Percentiles rank a stretch among this genome's conserved stretches.
phyloP scores from a whole-genome alignment of 1,139 yeast species.

The Magnusiomyces fungicola region DNA sequence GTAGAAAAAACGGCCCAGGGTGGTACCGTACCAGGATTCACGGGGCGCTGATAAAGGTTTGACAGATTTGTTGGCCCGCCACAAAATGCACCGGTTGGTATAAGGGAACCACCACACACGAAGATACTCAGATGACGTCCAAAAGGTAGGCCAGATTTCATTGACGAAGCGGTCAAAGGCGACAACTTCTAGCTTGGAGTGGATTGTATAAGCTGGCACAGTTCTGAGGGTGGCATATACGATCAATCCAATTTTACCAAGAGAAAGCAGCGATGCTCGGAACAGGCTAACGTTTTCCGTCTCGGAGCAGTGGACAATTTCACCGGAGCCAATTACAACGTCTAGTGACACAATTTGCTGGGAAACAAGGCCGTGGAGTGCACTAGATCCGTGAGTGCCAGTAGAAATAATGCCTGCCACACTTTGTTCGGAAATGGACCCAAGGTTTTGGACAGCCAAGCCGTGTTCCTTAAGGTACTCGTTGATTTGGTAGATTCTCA shows the following conservation, averaged over 20 bases:
- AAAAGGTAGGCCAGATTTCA: constrained; percentile 53
- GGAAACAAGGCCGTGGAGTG: constrained; percentile 82
- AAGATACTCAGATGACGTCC: constrained; percentile 88
- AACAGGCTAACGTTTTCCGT: constrained; percentile 61
- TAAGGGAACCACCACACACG: constrained; percentile 99
- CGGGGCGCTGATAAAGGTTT: constrained; percentile 62
- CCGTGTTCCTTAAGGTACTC: constrained; percentile 53
- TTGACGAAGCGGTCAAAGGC: constrained; percentile 57
- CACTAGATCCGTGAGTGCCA: constrained; percentile 95
- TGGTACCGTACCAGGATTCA: constrained; percentile 80
- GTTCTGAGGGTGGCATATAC: constrained; percentile 82
- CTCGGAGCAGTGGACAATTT: constrained; percentile 62
- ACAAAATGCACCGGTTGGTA: constrained; percentile 71
- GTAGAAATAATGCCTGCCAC: constrained; percentile 92
- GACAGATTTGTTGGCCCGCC: constrained; percentile 76
- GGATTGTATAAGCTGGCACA: constrained; percentile 75
- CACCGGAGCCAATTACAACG: constrained; percentile 59
- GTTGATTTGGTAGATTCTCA: constrained; percentile 72
- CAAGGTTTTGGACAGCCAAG: constrained; percentile 82
- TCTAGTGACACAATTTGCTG: constrained; percentile 79
- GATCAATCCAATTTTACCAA: constrained; percentile 89
- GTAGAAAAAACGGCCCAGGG: constrained; percentile 68
- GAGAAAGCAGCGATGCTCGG: constrained; percentile 75
- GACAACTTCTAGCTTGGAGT: constrained; percentile 75
- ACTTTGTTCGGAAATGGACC: constrained; percentile 91